Conservation (phyloP, 768 basidiomycete species). For the Lactarius quietus region DNA sequence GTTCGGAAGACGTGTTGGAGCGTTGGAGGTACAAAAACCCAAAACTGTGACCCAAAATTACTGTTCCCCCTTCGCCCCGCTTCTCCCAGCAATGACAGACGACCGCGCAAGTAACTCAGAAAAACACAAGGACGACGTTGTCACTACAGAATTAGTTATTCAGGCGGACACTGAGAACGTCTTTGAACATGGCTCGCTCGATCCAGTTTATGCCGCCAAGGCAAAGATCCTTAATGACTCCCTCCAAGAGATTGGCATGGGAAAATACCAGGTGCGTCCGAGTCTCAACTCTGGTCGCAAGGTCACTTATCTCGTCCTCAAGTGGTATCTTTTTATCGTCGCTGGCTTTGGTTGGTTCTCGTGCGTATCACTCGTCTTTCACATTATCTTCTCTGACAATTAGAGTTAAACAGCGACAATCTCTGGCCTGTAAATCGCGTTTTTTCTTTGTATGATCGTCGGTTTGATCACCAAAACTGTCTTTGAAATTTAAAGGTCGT, state of each 20-base stretch:
- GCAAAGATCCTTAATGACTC: conserved; percentile 45
- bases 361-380: conserved; percentile 38
- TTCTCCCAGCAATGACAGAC: conserved; percentile 13
- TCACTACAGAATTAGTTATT: neutral
- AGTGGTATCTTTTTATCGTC: conserved; percentile 63
- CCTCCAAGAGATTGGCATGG: conserved; percentile 55
- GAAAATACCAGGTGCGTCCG: conserved; percentile 46
- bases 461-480: neutral
- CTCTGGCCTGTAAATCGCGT: conserved; percentile 57
- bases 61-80: neutral
- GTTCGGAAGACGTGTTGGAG: neutral
- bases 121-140: neutral
- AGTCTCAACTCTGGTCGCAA: neutral
- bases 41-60: neutral
- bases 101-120: neutral
- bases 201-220: conserved; percentile 49
- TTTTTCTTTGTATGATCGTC: neutral
- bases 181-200: conserved; percentile 25
- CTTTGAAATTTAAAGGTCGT: conserved; percentile 48
- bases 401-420: conserved; percentile 49
- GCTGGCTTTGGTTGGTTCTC: conserved; percentile 75
- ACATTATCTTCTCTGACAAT: neutral
- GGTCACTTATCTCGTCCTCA: neutral
- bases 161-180: conserved; percentile 11
- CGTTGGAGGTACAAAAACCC: neutral